A percentile compares a stretch with the other conserved stretches of the same genome.
phyloP scores from a whole-genome alignment of 1,284 basidiomycete species.

The Ustilago nuda region DNA sequence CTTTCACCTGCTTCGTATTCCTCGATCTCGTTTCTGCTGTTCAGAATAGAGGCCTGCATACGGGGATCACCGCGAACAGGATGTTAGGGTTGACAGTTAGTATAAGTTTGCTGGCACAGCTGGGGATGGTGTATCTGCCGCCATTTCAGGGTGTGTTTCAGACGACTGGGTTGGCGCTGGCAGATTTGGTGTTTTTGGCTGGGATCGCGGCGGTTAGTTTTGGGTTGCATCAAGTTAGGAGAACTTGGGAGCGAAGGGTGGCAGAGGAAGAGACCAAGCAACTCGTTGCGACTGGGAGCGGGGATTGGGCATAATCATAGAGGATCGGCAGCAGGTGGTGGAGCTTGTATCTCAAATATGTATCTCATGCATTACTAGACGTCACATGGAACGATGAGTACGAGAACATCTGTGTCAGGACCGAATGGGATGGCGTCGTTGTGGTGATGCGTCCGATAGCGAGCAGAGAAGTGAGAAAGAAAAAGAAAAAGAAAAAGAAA shows the following conservation, averaged over 20 bases:
- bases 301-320: conserved; percentile 23
- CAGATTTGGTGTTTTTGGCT: conserved; percentile 81
- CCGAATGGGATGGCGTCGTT: background rate
- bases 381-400: background rate
- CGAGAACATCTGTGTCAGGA: background rate
- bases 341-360: no score
- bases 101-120: conserved; percentile 83
- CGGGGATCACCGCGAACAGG: conserved; percentile 73
- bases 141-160: conserved; percentile 93
- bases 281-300: background rate
- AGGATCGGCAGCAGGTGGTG: background rate
- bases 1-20: conserved; percentile 96
- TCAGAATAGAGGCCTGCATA: conserved; percentile 81
- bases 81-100: conserved; percentile 90
- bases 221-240: conserved; percentile 80
- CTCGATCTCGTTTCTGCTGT: conserved; percentile 93
- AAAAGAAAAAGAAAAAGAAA: no score
- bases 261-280: conserved; percentile 29
- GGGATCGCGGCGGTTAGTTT: conserved; percentile 79
- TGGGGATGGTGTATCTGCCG: conserved; percentile 88
- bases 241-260: conserved; percentile 76
- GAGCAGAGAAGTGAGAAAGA: no score
- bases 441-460: background rate
- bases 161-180: conserved; percentile 80
- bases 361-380: background rate